A percentile compares a stretch with the other conserved stretches of the same genome.
Conservation (phyloP, 177 flowering plant species). For the Vitis hybrid region DNA sequence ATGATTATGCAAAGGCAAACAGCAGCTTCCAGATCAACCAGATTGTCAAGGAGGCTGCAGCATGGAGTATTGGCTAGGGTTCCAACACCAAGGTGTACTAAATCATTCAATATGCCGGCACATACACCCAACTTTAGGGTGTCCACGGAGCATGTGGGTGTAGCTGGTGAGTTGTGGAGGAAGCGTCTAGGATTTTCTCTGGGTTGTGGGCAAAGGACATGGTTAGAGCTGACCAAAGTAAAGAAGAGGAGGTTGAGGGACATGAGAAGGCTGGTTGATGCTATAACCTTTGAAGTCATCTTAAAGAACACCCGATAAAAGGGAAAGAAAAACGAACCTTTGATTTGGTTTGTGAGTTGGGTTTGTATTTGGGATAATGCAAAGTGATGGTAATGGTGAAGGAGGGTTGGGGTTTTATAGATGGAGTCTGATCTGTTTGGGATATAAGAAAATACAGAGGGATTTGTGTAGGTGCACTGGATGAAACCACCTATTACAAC, state of each 20-base stretch:
- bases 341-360: neutral
- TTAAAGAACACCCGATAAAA: neutral
- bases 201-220: conserved; percentile 29
- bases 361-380: neutral
- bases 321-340: neutral
- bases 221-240: conserved; percentile 23
- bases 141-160: conserved; percentile 35
- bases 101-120: conserved; percentile 30
- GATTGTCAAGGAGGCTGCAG: conserved; percentile 29
- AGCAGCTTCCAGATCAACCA: conserved; percentile 51
- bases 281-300: conserved; percentile 31
- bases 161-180: neutral
- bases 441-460: neutral
- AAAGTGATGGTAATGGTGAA: neutral
- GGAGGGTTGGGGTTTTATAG: conserved; percentile 1
- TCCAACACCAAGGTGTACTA: conserved; percentile 31
- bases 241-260: conserved; percentile 41
- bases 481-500: too few relatives aligned
- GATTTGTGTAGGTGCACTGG: too few relatives aligned
- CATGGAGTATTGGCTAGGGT: conserved; percentile 23
- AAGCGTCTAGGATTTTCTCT: conserved; percentile 3
- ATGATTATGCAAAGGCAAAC: conserved; percentile 59
- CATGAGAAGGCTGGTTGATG: conserved; percentile 33
- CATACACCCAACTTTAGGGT: conserved; percentile 45
- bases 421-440: neutral